Percentiles rank a stretch among this genome's conserved stretches.
Evolutionary conservation across 106 monocot genomes (phyloP).

Genomic region (Platanthera guangdongensis): DNA sequence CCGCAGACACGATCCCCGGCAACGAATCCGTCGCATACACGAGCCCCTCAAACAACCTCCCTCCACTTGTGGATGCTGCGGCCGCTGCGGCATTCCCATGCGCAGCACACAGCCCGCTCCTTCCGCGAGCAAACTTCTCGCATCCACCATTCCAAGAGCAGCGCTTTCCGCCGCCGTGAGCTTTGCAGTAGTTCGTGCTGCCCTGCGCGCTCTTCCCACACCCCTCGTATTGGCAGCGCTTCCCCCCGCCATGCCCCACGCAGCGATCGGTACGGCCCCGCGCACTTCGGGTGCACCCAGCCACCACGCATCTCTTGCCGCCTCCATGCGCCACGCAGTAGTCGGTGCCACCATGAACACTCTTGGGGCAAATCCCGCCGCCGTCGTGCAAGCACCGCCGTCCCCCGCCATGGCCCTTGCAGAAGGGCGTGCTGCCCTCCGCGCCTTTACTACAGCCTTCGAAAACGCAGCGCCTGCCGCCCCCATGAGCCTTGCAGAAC

Average conservation of each 20-base stretch:
- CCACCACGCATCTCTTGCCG: conserved; percentile 63
- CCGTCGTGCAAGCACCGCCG: conserved; percentile 72
- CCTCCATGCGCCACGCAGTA: conserved; percentile 97
- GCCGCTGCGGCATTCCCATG: conserved; percentile 38
- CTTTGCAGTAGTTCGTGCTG: conserved; percentile 97
- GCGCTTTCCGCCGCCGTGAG: conserved; percentile 86
- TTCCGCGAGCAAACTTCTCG: conserved; percentile 92
- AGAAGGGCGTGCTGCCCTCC: conserved; percentile 78
- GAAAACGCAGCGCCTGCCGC: conserved; percentile 81
- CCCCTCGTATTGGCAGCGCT: conserved; percentile 59
- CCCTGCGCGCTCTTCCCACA: conserved; percentile 94
- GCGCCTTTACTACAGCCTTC: conserved; percentile 93
- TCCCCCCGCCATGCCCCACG: conserved; percentile 89
- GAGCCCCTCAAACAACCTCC: conserved; percentile 43
- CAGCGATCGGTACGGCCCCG: conserved; percentile 89
- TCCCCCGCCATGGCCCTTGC: conserved; percentile 92
- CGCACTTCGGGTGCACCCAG: conserved; percentile 78
- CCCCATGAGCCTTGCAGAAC: conserved; percentile 91
- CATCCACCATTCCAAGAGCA: conserved; percentile 58
- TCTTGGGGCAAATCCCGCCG: conserved; percentile 83
- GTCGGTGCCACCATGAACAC: conserved; percentile 89
- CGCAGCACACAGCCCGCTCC: conserved; percentile 78
- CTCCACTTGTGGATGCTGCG: conserved; percentile 7
- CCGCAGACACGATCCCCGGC: not conserved
- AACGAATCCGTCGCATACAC: conserved; percentile 25